phyloP scores from a whole-genome alignment of 148 eudicot genomes.

The Vaccinium vitisidaea region DNA sequence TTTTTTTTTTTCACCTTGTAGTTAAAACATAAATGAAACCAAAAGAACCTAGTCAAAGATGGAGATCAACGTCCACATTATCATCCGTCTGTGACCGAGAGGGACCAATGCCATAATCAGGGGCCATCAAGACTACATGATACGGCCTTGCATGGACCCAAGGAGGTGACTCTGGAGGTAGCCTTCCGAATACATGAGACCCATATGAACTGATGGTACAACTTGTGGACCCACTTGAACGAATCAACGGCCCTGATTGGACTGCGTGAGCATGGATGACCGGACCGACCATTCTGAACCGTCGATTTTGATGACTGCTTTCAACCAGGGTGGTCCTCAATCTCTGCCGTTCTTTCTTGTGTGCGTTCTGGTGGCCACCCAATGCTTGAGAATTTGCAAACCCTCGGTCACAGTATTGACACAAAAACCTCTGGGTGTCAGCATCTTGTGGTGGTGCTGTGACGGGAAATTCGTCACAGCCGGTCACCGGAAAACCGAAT shows the following conservation, averaged over 20 bases:
- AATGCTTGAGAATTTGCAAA: slow-evolving; percentile 46
- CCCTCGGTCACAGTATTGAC: slow-evolving; percentile 40
- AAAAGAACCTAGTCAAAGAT: slow-evolving; percentile 27
- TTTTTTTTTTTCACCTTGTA: background rate
- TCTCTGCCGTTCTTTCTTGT: slow-evolving; percentile 44
- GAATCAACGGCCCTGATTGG: slow-evolving; percentile 19
- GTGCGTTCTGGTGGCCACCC: slow-evolving; percentile 55
- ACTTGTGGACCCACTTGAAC: background rate
- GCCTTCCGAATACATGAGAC: slow-evolving; percentile 18
- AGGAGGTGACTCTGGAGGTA: slow-evolving; percentile 24
- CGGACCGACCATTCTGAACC: slow-evolving; percentile 18
- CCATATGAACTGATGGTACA: background rate
- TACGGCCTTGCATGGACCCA: slow-evolving; percentile 16
- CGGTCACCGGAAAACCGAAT: slow-evolving; percentile 34
- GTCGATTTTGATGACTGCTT: slow-evolving; percentile 18
- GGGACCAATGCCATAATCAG: background rate
- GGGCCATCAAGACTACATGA: background rate
- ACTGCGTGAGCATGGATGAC: slow-evolving; percentile 21
- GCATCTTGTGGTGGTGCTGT: slow-evolving; percentile 4
- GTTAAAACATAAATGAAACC: background rate
- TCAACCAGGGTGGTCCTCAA: slow-evolving; percentile 33
- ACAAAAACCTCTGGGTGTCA: slow-evolving; percentile 31
- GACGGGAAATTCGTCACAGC: slow-evolving; percentile 11
- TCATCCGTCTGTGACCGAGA: slow-evolving; percentile 8
- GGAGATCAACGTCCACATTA: slow-evolving; percentile 44